Percentiles rank a stretch among this genome's conserved stretches.
phyloP scores from a whole-genome alignment of 805 yeast genomes.

The Ogataea angusta region DNA sequence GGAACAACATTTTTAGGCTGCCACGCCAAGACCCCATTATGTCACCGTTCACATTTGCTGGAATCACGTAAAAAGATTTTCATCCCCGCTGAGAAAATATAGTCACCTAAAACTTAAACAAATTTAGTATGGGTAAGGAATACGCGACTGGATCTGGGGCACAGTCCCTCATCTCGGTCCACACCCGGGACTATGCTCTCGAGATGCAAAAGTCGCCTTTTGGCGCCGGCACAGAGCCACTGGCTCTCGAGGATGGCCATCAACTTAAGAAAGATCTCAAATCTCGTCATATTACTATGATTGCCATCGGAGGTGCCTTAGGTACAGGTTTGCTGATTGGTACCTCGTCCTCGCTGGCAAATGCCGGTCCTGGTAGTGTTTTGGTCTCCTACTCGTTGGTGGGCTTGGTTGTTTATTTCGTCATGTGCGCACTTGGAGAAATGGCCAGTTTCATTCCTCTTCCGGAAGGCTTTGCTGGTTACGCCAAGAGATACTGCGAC shows the following conservation, averaged over 20 bases:
- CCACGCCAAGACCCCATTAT: slow-evolving; percentile 1
- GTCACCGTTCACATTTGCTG: background rate
- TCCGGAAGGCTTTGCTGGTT: slow-evolving; percentile 55
- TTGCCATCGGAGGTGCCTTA: slow-evolving; percentile 78
- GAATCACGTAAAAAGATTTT: background rate
- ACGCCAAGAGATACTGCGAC: slow-evolving; percentile 50
- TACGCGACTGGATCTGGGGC: slow-evolving; percentile 14
- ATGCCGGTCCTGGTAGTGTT: slow-evolving; percentile 67
- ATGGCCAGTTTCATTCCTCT: slow-evolving; percentile 54
- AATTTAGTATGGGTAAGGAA: slow-evolving; percentile 1
- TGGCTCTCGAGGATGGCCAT: slow-evolving; percentile 41
- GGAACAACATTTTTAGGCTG: background rate
- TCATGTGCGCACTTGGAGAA: slow-evolving; percentile 56
- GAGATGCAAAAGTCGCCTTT: slow-evolving; percentile 41
- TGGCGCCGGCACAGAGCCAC: slow-evolving; percentile 31
- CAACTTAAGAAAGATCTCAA: slow-evolving; percentile 43
- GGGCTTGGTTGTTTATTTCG: slow-evolving; percentile 68
- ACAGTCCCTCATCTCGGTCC: slow-evolving; percentile 23
- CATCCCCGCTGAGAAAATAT: background rate
- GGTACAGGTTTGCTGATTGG: slow-evolving; percentile 81
- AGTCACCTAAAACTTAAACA: background rate
- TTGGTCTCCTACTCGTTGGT: slow-evolving; percentile 63
- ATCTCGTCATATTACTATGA: slow-evolving; percentile 54
- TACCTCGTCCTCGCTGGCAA: slow-evolving; percentile 64
- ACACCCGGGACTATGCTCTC: slow-evolving; percentile 46